Percentiles rank a stretch among this genome's conserved stretches.
phyloP scores from a whole-genome alignment of 2,329 filamentous ascomycete genomes.

The Fusarium austroafricanum region DNA sequence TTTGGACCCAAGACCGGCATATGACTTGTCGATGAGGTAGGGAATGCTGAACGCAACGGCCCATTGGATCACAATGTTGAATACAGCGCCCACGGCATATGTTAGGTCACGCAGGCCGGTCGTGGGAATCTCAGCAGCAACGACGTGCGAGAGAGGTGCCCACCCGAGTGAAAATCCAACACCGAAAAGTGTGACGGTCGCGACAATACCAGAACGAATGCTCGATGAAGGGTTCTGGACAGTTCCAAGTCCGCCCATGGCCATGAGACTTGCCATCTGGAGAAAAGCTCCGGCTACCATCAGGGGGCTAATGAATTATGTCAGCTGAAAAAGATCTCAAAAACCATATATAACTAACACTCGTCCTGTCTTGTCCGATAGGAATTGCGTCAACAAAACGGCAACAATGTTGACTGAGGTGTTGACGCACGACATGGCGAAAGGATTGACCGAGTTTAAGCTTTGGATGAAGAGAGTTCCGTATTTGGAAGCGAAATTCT shows the following conservation, averaged over 20 bases:
- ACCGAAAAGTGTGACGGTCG: slow-evolving; percentile 49
- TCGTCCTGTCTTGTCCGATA: slow-evolving; percentile 6
- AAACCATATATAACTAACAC: background rate
- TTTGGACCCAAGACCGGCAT: slow-evolving; percentile 48
- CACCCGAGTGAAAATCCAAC: slow-evolving; percentile 50
- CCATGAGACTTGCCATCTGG: slow-evolving; percentile 48
- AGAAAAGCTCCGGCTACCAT: slow-evolving; percentile 46
- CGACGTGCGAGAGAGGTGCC: slow-evolving; percentile 52
- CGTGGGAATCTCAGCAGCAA: slow-evolving; percentile 51
- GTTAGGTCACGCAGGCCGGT: slow-evolving; percentile 49
- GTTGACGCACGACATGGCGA: slow-evolving; percentile 41
- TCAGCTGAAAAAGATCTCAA: background rate
- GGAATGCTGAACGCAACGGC: slow-evolving; percentile 50
- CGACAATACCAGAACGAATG: slow-evolving; percentile 47
- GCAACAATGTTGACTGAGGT: slow-evolving; percentile 32
- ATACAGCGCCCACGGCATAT: slow-evolving; percentile 44
- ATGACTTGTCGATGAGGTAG: slow-evolving; percentile 52
- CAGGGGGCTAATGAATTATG: slow-evolving; percentile 27
- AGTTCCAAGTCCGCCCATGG: slow-evolving; percentile 54
- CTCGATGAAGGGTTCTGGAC: slow-evolving; percentile 17
- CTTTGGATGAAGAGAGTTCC: slow-evolving; percentile 48
- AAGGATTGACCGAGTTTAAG: slow-evolving; percentile 47
- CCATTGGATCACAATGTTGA: slow-evolving; percentile 25
- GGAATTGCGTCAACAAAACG: slow-evolving; percentile 14
- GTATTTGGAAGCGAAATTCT: slow-evolving; percentile 48